Percentiles rank a stretch among this genome's conserved stretches.
Evolutionary conservation across 179 eudicot genomes (phyloP).

Genomic region (Vitellaria paradoxa): DNA sequence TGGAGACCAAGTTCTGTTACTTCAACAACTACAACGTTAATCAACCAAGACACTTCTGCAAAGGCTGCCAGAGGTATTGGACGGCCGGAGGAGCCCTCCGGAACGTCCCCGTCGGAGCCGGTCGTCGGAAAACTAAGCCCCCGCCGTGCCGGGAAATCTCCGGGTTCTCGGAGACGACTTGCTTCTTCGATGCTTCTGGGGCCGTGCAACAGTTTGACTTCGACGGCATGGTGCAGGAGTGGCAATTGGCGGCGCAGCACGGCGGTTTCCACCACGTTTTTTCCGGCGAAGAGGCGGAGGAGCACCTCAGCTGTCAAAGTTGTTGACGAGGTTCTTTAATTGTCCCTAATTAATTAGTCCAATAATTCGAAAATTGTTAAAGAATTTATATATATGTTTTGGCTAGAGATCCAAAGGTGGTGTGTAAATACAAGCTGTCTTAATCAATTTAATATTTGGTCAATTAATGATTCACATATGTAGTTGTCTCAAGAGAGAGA

Average conservation of each 20-base stretch:
- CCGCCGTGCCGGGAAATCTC: conserved; percentile 26
- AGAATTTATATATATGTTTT: background rate
- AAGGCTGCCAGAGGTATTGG: conserved; percentile 68
- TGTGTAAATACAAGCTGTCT: background rate
- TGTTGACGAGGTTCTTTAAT: conserved; percentile 15
- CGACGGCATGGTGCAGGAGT: conserved; percentile 41
- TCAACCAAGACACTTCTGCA: conserved; percentile 67
- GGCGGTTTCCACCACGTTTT: conserved; percentile 33
- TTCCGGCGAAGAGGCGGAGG: conserved; percentile 53
- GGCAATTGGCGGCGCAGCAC: conserved; percentile 42
- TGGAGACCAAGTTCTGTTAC: conserved; percentile 69
- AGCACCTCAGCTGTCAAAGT: conserved; percentile 32
- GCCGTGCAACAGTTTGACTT: conserved; percentile 33
- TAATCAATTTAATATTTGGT: background rate
- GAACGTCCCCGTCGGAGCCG: conserved; percentile 61
- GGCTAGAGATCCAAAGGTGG: background rate
- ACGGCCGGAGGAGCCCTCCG: conserved; percentile 68
- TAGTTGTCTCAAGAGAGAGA: no score
- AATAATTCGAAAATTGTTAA: background rate
- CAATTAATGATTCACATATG: background rate
- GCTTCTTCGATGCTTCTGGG: conserved; percentile 29
- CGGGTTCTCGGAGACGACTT: conserved; percentile 29
- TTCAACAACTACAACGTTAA: conserved; percentile 69
- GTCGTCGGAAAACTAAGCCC: conserved; percentile 52
- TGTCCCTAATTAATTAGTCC: background rate